Base-by-base conservation (phyloP, 441 rosid genomes). In the Macaranga tanarius region DNA sequence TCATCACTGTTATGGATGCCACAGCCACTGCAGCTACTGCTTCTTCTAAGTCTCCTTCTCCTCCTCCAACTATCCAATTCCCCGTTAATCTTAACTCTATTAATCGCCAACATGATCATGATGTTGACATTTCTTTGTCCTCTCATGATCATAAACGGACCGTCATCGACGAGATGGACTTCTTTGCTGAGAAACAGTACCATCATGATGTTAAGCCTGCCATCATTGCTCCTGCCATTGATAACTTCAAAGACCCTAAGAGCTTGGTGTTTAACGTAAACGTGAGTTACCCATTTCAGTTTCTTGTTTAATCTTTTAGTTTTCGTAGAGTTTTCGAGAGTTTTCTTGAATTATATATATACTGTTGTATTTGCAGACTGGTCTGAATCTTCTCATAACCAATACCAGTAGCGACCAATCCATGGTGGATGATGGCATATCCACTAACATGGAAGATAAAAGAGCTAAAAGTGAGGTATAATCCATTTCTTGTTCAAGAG, bases 371-470 rank as follows among this genome's bases (percentile, higher is more conserved):
- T 62, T 56, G 13, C 69, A 93, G 99, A 95, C 92, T 56, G 92
- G 97, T 16, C 87, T 93, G 85, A 87, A 83, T 75, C 96, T 93
- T 79, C 87, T 84, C 17, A 95, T 90, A 10, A 84, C 90, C 15
- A 87, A 90, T 66, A 74, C 86, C 0, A 81, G 93, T 73, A 93
- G 97, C 69, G 93, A 95, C 71, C 89, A 90, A 71, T 93, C 97
- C 57, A 84, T 82, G 70, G 91, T 93, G 28, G 97, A 91, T 58
- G 93, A 93, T 75, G 96, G 93, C 47, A 74, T 81, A 0, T 95
- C 95, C 4, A 84, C 91, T 0, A 85, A 87, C 65, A 73, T 76
- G 75, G 95, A 88, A 79, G 84, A 89, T 15, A 86, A 82, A 60
- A 73, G 90, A 81, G 72, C 86, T 2, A 88, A 86, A 56, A 80